Evolutionary conservation across 768 basidiomycete species (phyloP), one percentile per base, ranked within the genome.

Genomic region (Pleurotus sapidus): DNA sequence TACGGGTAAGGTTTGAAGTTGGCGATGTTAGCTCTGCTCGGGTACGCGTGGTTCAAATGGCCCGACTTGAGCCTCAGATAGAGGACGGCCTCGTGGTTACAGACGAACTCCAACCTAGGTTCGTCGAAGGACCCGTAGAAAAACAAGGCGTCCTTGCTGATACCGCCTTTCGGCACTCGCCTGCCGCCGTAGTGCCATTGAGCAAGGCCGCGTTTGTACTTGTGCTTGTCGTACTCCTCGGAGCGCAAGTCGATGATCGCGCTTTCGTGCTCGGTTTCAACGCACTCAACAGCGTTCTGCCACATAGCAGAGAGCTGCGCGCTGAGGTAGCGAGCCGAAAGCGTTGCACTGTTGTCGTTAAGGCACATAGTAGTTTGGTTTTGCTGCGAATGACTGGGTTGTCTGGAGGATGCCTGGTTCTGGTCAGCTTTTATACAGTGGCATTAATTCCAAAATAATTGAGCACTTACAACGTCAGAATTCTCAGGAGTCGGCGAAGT

Each of bases 41-140:
- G 42, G 18, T 43, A 43, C 42, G 15, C 63, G 38, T 25, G 57
- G 37, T 62, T 64, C 56, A 64, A 45, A 49, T 65, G 63, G 30
- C 65, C 65, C 5, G 20, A 45, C 45, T 62, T 45, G 24, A 65
- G 40, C 12, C 39, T 56, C 38, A 65, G 42, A 48, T 57, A 55
- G 24, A 65, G 59, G 23, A 60, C 57, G 11, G 55, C 55, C 47
- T 65, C 64, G 61, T 65, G 64, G 54, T 65, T 65, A 46, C 64
- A 65, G 49, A 63, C 60, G 50, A 65, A 60, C 39, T 64, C 57
- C 17, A 65, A 46, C 23, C 56, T 56, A 12, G 65, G 65, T 37
- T 59, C 40, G 45, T 37, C 56, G 48, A 65, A 65, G 45, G 48
- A 48, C 27, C 56, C 58, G 49, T 37, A 60, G 49, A 65, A 65